phyloP scores from a whole-genome alignment of 2,329 filamentous ascomycete species.

The Cercospora janseana region DNA sequence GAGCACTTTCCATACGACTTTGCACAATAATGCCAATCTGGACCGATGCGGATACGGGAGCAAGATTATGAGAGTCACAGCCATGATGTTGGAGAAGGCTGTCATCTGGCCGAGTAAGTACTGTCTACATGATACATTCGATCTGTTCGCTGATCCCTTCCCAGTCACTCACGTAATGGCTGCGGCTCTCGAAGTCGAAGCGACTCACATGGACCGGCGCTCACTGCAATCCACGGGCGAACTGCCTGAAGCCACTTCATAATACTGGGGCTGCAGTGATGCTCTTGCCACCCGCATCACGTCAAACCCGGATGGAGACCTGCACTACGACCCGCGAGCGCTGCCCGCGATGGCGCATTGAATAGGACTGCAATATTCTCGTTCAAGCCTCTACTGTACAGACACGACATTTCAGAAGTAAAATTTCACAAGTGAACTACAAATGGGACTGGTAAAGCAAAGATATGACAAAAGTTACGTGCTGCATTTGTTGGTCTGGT shows the following conservation, averaged over 20 bases:
- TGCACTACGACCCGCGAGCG: not conserved
- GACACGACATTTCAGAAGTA: not conserved
- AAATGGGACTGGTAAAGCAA: not conserved
- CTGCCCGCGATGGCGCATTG: too few species aligned
- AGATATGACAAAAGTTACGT: conserved; percentile 7
- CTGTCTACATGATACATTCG: conserved; percentile 25
- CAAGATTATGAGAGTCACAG: conserved; percentile 79
- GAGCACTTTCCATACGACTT: conserved; percentile 41
- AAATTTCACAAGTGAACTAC: not conserved
- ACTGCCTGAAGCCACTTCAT: conserved; percentile 43
- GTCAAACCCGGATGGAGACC: not conserved
- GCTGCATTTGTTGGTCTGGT: conserved; percentile 8
- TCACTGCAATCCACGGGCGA: conserved; percentile 37
- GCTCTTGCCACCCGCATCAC: not conserved
- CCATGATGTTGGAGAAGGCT: conserved; percentile 82
- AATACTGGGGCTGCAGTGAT: not conserved
- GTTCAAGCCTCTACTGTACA: not conserved
- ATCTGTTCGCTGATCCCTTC: conserved; percentile 14
- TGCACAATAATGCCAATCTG: conserved; percentile 44
- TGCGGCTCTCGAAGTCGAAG: conserved; percentile 63
- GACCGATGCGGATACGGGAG: conserved; percentile 71
- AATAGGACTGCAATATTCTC: not conserved
- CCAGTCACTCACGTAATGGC: conserved; percentile 68
- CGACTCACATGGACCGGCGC: conserved; percentile 61
- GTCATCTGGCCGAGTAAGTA: conserved; percentile 86